Base-by-base conservation (phyloP, 1,284 basidiomycete genomes). In the Ceratorhiza oryzae-sativae region DNA sequence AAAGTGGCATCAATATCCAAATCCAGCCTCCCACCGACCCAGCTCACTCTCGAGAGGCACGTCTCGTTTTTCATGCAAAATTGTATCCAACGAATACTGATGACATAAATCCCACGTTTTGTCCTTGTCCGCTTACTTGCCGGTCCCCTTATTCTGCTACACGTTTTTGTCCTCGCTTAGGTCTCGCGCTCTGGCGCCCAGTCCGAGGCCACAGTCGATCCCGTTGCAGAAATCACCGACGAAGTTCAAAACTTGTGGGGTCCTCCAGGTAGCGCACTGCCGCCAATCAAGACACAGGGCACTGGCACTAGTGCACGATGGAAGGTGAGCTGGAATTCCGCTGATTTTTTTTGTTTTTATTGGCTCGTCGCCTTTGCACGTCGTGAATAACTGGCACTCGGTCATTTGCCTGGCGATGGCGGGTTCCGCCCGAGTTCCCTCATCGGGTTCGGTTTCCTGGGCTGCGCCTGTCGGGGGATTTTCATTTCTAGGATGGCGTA, bases 1-100 rank as follows among this genome's bases (percentile, higher is more conserved):
- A 55, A 18, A 55, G 61, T 18, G 56, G 32, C 13, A 46, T 65
- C 15, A 49, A 73, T 32, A 75, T 75, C 32, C 68, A 73, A 2
- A 74, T 74, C 58, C 73, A 74, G 58, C 72, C 74, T 27, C 72
- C 74, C 6, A 75, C 74, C 32, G 72, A 73, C 59, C 58, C 71
- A n/a, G 42, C 73, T 39, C 72, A 63, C 23, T 74, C 73, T 46
- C 61, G 63, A 46, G 46, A 42, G 49, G 71, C 60, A 41, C 45
- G 48, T 55, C 27, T 45, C 36, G 23, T 53, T 55, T 70, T 48
- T 61, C 48, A 13, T 25, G 27, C 18, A n/a, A n/a, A n/a, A n/a
- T 72, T 32, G 49, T 45, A 12, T 9, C 9, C 1, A 8, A 6
- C 30, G 18, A 32, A n/a, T 55, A 25, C 58, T 72, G 42, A 72